Conservation (phyloP, 345 rosid species). For the Sonneratia caseolaris region DNA sequence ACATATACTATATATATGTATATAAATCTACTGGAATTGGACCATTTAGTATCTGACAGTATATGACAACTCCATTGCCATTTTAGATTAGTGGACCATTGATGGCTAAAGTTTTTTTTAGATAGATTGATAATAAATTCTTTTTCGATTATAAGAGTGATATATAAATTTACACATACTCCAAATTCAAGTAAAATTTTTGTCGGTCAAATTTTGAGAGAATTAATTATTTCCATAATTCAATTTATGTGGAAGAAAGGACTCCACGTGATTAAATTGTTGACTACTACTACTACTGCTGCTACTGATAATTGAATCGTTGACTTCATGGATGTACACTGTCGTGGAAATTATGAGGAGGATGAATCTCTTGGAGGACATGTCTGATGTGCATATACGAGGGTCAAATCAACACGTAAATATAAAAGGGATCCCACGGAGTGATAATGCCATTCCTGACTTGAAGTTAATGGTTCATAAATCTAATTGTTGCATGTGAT, state of each 20-base stretch:
- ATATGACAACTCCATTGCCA: too few relatives aligned
- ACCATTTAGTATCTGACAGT: neutral
- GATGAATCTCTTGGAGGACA: neutral
- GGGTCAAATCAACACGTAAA: neutral
- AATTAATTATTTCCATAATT: neutral
- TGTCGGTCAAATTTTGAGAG: too few relatives aligned
- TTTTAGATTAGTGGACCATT: too few relatives aligned
- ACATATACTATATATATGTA: neutral
- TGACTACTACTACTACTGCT: neutral
- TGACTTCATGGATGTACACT: neutral
- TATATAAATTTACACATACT: too few relatives aligned
- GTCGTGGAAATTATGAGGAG: neutral
- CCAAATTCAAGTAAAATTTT: too few relatives aligned
- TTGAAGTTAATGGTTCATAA: too few relatives aligned
- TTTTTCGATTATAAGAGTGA: too few relatives aligned
- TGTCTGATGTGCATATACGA: neutral
- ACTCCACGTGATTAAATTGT: neutral
- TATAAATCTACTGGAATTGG: neutral
- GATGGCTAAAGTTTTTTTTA: too few relatives aligned
- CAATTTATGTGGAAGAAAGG: neutral
- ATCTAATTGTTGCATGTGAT: too few relatives aligned
- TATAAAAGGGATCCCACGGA: too few relatives aligned
- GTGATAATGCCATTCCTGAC: too few relatives aligned
- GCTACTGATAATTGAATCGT: neutral
- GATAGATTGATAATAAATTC: too few relatives aligned